phyloP scores from a whole-genome alignment of 768 basidiomycete genomes.

The Polyporus arcularius region DNA sequence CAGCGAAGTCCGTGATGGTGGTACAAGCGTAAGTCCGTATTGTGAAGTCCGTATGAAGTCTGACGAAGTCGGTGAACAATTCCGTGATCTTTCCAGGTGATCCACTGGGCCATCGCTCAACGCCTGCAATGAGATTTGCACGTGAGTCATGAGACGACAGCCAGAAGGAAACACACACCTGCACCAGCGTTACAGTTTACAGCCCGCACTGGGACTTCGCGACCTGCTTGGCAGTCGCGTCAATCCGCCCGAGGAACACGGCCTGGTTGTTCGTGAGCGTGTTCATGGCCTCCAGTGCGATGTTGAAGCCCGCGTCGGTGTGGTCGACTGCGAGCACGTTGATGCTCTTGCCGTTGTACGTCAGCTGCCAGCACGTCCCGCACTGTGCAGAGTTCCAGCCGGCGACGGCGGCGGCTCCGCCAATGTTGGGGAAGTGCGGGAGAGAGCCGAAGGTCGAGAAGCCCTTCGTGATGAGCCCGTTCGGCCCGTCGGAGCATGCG shows the following conservation, averaged over 20 bases:
- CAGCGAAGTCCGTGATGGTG: not conserved
- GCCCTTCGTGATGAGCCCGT: constrained; percentile 37
- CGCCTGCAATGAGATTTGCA: not conserved
- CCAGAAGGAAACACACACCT: not conserved
- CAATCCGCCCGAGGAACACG: constrained; percentile 47
- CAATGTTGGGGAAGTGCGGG: constrained; percentile 39
- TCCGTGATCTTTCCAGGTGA: not conserved
- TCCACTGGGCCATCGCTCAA: not conserved
- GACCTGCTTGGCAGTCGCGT: constrained; percentile 46
- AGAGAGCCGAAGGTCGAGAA: constrained; percentile 41
- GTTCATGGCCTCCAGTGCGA: constrained; percentile 38
- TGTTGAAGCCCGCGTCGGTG: constrained; percentile 36
- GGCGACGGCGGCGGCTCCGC: constrained; percentile 34
- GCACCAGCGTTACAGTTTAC: constrained; percentile 34
- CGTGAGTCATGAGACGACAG: not conserved
- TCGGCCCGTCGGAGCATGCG: constrained; percentile 40
- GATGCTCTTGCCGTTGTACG: constrained; percentile 30
- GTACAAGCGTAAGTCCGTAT: not conserved
- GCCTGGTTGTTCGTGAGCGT: constrained; percentile 43
- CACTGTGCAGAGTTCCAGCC: constrained; percentile 33
- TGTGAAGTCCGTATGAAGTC: not conserved
- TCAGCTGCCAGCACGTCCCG: constrained; percentile 38
- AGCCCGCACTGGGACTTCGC: constrained; percentile 52
- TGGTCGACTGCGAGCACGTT: constrained; percentile 34
- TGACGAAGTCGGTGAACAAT: not conserved